Base-by-base conservation (phyloP, 2,329 filamentous ascomycete genomes). In the Pleurostoma richardsiae region DNA sequence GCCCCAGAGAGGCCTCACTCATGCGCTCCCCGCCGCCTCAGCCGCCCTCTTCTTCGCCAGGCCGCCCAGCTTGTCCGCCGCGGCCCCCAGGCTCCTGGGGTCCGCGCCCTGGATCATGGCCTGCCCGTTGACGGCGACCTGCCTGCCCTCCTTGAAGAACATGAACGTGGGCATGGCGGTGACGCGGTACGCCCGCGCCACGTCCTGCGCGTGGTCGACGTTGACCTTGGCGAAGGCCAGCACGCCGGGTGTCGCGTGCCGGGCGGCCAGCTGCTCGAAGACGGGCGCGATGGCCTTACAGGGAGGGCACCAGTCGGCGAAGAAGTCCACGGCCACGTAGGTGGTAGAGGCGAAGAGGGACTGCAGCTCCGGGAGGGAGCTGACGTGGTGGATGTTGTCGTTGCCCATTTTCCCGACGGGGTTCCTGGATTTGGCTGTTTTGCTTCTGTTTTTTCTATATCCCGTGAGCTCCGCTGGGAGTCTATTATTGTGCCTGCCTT, bases 271-370 rank as follows among this genome's bases (percentile, higher is more conserved):
- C 57, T 72, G 66, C 49, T 56, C 58, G 70, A 74, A 82, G 49
- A 76, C 56, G 51, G 79, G 79, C 27, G 76, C 74, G 58, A 83
- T 82, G 55, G 68, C 66, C 64, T 78, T 79, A 76, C 80, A 83
- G 29, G 79, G 80, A 38, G 70, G 72, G 64, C 79, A 83, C 80
- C 80, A 83, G 57, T 73, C 67, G 49, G 79, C 79, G 64, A 69
- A 75, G 65, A 82, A 80, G 60, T 83, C 77, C 52, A 78, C 64
- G 50, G 73, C 70, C 52, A 81, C 76, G 63, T 73, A 77, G 41
- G 68, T 72, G 42, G 68, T 76, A 7, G 61, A 62, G 11, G 63
- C 54, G 56, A 80, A 58, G 51, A 82, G 74, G 36, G 63, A 55
- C 50, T 76, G 61, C 56, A 81, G 78, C 54, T 79, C 67, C 43